A percentile compares a stretch with the other conserved stretches of the same genome.
Evolutionary conservation across 441 rosid species (phyloP).

Genomic region (Gossypium lobatum): DNA sequence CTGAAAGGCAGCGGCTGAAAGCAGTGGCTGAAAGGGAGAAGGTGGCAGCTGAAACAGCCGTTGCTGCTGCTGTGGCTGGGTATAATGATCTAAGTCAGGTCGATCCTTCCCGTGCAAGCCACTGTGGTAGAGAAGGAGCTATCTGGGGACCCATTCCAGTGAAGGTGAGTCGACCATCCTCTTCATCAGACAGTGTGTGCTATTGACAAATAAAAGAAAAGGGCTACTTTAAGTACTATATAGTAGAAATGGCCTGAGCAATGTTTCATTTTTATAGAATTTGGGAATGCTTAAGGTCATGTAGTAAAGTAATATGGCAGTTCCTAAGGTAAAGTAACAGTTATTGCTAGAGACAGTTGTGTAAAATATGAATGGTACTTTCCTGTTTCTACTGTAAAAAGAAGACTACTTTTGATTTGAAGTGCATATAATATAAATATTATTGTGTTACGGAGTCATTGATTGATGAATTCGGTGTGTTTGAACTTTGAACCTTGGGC

Average conservation of each 20-base stretch:
- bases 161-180: constrained; percentile 12
- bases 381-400: background rate
- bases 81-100: constrained; percentile 15
- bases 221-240: background rate
- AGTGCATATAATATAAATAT: background rate
- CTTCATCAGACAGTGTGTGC: constrained; percentile 22
- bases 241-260: background rate
- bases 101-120: constrained; percentile 18
- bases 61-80: constrained; percentile 18
- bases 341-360: background rate
- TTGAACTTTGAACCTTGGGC: background rate
- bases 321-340: background rate
- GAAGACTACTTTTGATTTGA: background rate
- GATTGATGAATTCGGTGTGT: background rate
- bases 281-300: background rate
- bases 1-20: constrained; percentile 65
- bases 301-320: background rate
- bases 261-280: background rate
- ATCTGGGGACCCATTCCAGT: constrained; percentile 21
- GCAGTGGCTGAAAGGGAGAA: constrained; percentile 33
- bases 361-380: background rate
- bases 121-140: constrained; percentile 35
- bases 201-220: constrained; percentile 13
- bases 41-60: constrained; percentile 15
- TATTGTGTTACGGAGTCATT: background rate